Conservation (phyloP, 2,329 filamentous ascomycete species). For the Fusarium avenaceum region DNA sequence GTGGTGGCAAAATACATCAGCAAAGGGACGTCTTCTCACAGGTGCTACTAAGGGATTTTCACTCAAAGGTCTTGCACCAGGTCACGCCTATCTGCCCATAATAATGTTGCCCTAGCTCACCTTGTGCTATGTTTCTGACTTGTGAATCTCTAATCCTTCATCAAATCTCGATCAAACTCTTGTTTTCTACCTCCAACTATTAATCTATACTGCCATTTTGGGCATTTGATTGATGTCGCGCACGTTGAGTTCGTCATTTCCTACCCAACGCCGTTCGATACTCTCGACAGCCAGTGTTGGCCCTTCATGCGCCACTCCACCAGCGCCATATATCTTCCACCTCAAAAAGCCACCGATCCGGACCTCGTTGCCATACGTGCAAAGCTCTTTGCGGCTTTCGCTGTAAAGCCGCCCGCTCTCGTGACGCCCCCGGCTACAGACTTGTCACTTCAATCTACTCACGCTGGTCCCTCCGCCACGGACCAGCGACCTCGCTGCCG, state of each 20-base stretch:
- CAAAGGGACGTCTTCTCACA: conserved; percentile 16
- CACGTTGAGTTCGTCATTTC: background rate
- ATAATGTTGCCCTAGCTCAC: conserved; percentile 31
- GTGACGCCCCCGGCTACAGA: conserved; percentile 36
- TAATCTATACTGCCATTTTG: conserved; percentile 20
- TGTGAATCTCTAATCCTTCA: conserved; percentile 25
- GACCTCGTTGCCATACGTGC: conserved; percentile 36
- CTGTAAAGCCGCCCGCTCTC: conserved; percentile 33
- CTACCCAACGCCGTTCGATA: conserved; percentile 2
- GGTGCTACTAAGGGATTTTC: conserved; percentile 32
- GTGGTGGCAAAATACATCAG: conserved; percentile 31
- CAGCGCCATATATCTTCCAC: conserved; percentile 18
- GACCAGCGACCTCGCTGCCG: conserved; percentile 14
- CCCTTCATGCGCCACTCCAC: conserved; percentile 33
- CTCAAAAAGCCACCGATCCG: conserved; percentile 32
- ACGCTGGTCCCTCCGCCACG: conserved; percentile 10
- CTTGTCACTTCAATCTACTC: conserved; percentile 33
- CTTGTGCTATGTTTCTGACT: conserved; percentile 28
- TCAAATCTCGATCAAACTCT: conserved; percentile 8
- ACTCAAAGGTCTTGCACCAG: conserved; percentile 9
- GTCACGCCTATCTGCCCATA: conserved; percentile 40
- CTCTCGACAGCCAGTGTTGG: conserved; percentile 19
- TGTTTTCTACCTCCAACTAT: background rate
- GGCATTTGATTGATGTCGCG: conserved; percentile 30
- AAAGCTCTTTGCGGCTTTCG: conserved; percentile 28